phyloP scores from a whole-genome alignment of 177 flowering plant genomes.

The Vitis hybrid region DNA sequence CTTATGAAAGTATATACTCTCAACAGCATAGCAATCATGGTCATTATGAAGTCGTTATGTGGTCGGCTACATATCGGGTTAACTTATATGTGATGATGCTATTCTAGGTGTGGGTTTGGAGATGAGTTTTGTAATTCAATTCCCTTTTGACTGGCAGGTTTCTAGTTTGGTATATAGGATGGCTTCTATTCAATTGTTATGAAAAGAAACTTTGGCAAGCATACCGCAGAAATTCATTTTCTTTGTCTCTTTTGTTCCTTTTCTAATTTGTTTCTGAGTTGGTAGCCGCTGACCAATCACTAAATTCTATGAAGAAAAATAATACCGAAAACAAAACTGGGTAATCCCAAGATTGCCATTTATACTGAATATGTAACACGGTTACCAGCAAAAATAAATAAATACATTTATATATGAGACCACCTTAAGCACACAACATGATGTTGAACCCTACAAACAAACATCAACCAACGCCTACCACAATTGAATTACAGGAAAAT shows the following conservation, averaged over 20 bases:
- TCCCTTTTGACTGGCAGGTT: too few relatives aligned
- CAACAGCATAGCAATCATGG: not conserved
- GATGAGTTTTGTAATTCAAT: not conserved
- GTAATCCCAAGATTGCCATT: too few relatives aligned
- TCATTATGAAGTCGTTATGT: not conserved
- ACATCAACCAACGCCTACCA: too few relatives aligned
- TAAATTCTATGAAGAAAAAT: too few relatives aligned
- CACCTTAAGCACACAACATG: constrained; percentile 1
- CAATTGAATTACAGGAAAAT: constrained; percentile 6
- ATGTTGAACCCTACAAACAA: constrained; percentile 1
- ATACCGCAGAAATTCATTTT: not conserved
- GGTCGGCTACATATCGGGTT: too few relatives aligned
- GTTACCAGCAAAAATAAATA: too few relatives aligned
- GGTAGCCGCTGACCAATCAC: too few relatives aligned
- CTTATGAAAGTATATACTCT: not conserved
- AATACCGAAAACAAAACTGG: too few relatives aligned
- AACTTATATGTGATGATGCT: not conserved
- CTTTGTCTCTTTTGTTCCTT: not conserved
- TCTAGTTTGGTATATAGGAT: too few relatives aligned
- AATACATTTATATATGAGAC: too few relatives aligned
- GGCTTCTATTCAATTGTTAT: not conserved
- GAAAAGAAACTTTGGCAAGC: not conserved
- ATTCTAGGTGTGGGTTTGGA: not conserved
- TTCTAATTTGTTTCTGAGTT: not conserved
- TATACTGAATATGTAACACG: too few relatives aligned